phyloP scores from a whole-genome alignment of 176 grass and related monocot species.

The Themeda triandra region DNA sequence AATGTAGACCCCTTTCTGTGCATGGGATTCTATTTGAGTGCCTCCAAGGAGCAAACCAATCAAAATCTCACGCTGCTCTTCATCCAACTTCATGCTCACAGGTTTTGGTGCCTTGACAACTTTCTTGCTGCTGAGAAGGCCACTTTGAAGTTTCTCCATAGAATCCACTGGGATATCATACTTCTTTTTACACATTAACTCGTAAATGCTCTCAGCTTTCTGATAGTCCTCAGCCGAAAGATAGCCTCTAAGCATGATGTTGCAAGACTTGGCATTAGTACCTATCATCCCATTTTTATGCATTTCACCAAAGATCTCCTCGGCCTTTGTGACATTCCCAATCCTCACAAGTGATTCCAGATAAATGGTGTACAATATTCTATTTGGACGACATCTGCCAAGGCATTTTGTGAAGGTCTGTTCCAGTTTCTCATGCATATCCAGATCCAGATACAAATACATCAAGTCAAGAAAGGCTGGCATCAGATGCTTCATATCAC shows the following conservation, averaged over 20 bases:
- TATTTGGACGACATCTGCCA: slow-evolving; percentile 64
- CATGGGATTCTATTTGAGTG: slow-evolving; percentile 59
- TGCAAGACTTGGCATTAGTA: slow-evolving; percentile 74
- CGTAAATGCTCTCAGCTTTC: slow-evolving; percentile 81
- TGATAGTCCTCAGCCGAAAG: slow-evolving; percentile 61
- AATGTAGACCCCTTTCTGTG: slow-evolving; percentile 47
- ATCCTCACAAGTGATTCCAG: slow-evolving; percentile 68
- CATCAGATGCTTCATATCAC: slow-evolving; percentile 83
- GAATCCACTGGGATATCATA: slow-evolving; percentile 58
- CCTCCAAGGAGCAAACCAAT: slow-evolving; percentile 91
- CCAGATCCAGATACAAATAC: slow-evolving; percentile 75
- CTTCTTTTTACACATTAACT: slow-evolving; percentile 85
- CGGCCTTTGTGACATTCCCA: slow-evolving; percentile 61
- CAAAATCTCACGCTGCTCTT: slow-evolving; percentile 92
- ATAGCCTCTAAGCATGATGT: slow-evolving; percentile 80
- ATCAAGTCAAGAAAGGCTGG: slow-evolving; percentile 82
- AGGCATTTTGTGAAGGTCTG: slow-evolving; percentile 68
- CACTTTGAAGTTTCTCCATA: slow-evolving; percentile 71
- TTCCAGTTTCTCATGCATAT: slow-evolving; percentile 80
- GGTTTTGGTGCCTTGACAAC: slow-evolving; percentile 53
- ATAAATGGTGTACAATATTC: slow-evolving; percentile 75
- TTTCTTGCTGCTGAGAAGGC: slow-evolving; percentile 64
- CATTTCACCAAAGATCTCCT: slow-evolving; percentile 86
- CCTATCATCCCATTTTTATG: slow-evolving; percentile 74
- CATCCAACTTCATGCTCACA: slow-evolving; percentile 70